Percentiles rank a stretch among this genome's conserved stretches.
These are phyloP conservation scores for Croton setiger DNA, from an alignment of 441 rosid genomes.

Conservation along the genomic window DNA sequence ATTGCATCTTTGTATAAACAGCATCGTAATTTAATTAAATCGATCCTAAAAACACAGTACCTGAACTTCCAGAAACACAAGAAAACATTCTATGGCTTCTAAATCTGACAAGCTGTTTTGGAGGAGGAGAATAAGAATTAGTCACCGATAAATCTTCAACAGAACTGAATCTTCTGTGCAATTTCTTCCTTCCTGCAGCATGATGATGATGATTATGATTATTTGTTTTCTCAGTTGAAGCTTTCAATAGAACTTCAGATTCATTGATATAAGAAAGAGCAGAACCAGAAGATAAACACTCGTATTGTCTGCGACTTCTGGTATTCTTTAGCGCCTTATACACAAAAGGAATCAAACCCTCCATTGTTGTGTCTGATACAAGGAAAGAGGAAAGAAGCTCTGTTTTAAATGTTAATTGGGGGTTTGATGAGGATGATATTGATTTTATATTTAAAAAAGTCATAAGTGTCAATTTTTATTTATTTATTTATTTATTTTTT, in stretches of 20 bases:
- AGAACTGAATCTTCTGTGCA: slow-evolving; percentile 46
- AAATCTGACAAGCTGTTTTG: slow-evolving; percentile 50
- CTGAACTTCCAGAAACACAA: slow-evolving; percentile 38
- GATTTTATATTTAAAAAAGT: too few relatives aligned
- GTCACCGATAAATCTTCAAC: slow-evolving; percentile 39
- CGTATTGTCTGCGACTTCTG: slow-evolving; percentile 47
- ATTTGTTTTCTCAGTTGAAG: slow-evolving; percentile 3
- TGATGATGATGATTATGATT: neutral
- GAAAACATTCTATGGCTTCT: slow-evolving; percentile 69
- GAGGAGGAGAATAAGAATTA: slow-evolving; percentile 18
- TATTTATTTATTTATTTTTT: too few relatives aligned
- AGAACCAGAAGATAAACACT: slow-evolving; percentile 55
- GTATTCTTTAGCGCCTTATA: slow-evolving; percentile 59
- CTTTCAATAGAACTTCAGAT: neutral
- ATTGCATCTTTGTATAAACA: too few relatives aligned
- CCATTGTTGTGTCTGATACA: slow-evolving; percentile 37
- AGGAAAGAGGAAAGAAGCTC: neutral
- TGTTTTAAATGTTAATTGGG: neutral
- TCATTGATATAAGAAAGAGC: slow-evolving; percentile 29
- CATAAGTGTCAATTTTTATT: too few relatives aligned
- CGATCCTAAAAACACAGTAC: neutral
- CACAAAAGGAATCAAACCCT: slow-evolving; percentile 69
- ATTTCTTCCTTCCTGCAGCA: slow-evolving; percentile 4
- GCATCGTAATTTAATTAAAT: too few relatives aligned
- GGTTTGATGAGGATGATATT: too few relatives aligned